phyloP scores from a whole-genome alignment of 2,329 filamentous ascomycete genomes.

The Microdochium trichocladiopsis region DNA sequence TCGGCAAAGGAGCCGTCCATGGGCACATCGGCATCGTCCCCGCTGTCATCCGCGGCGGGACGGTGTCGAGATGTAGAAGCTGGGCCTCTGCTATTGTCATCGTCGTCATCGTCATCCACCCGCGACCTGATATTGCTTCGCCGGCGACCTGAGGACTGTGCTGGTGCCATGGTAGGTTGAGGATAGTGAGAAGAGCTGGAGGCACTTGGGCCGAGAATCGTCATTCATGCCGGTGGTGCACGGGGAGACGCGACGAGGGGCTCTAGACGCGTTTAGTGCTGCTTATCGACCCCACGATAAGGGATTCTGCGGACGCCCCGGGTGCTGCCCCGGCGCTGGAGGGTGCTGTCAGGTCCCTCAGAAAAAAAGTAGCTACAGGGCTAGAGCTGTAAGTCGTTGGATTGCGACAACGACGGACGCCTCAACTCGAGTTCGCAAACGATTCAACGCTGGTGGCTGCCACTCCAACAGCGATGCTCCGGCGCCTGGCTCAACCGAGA shows the following conservation, averaged over 20 bases:
- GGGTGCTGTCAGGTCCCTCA: background rate
- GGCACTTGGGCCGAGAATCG: background rate
- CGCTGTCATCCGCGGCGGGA: constrained; percentile 21
- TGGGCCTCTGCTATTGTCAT: constrained; percentile 14
- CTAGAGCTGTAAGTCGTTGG: background rate
- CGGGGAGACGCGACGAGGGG: background rate
- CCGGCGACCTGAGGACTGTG: constrained; percentile 17
- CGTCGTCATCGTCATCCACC: constrained; percentile 29
- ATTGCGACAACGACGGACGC: background rate
- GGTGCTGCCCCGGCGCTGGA: too few species aligned
- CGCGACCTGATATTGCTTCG: constrained; percentile 10
- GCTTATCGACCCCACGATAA: background rate
- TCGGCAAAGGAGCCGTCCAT: constrained; percentile 12
- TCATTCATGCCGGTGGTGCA: background rate
- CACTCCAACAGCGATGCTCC: background rate
- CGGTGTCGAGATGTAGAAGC: constrained; percentile 18
- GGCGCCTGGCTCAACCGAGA: constrained; percentile 12
- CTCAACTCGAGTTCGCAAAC: background rate
- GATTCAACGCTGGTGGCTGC: background rate
- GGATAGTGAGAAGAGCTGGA: background rate
- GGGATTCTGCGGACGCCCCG: background rate
- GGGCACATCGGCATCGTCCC: constrained; percentile 13
- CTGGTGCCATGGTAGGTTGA: constrained; percentile 15
- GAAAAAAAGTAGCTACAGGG: background rate
- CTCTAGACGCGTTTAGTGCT: background rate